A percentile compares a stretch with the other conserved stretches of the same genome.
These are phyloP conservation scores for Sphagnum contortum DNA, from an alignment of 225 moss, liverwort and hornwort genomes.

Conservation along the genomic window DNA sequence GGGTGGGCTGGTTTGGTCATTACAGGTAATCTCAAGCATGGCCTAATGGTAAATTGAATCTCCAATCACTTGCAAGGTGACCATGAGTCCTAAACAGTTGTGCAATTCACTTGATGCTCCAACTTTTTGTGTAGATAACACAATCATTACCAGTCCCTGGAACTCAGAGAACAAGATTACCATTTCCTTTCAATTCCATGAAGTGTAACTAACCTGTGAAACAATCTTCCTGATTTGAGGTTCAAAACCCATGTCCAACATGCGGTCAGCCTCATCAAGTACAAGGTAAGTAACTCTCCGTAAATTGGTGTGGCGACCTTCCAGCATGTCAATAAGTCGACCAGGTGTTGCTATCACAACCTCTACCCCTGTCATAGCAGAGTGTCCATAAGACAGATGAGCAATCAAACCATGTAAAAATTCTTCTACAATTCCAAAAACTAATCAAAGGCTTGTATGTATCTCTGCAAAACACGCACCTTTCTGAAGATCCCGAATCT, in stretches of 20 bases:
- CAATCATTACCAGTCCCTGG: too few species aligned
- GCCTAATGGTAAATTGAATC: too few species aligned
- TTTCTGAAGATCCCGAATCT: conserved; percentile 89
- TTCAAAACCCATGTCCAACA: conserved; percentile 96
- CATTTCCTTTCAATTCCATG: background rate
- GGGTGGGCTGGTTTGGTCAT: too few species aligned
- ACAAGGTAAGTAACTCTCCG: conserved; percentile 86
- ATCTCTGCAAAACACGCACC: conserved; percentile 18
- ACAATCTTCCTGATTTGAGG: conserved; percentile 93
- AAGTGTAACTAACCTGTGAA: conserved; percentile 43
- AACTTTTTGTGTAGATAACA: too few species aligned
- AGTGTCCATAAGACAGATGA: too few species aligned
- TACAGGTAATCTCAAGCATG: too few species aligned
- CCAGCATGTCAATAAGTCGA: conserved; percentile 87
- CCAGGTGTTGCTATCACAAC: conserved; percentile 96
- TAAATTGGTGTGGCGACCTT: conserved; percentile 84
- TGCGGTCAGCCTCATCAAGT: conserved; percentile 86
- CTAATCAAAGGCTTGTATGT: too few species aligned
- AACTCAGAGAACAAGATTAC: background rate
- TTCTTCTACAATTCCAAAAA: too few species aligned
- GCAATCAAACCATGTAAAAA: too few species aligned
- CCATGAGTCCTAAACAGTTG: too few species aligned
- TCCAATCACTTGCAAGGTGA: too few species aligned
- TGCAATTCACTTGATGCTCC: too few species aligned
- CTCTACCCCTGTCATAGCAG: conserved; percentile 52